Conservation (phyloP, 1,284 basidiomycete genomes). For the Cryptococcus sp. region DNA sequence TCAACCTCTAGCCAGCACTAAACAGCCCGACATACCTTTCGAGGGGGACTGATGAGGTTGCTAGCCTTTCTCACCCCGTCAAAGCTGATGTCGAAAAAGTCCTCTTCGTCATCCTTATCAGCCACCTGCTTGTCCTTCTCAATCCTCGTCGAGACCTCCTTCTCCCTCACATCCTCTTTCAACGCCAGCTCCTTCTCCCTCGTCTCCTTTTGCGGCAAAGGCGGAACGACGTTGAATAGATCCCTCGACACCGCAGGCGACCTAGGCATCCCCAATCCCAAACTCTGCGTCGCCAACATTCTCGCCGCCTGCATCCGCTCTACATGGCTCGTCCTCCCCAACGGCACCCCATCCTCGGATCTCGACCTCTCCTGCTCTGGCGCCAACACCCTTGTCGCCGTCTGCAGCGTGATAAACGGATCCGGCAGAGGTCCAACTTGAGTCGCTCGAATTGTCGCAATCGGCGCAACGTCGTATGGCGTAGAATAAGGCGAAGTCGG, state of each 20-base stretch:
- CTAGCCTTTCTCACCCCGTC: slow-evolving; percentile 25
- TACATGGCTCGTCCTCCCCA: slow-evolving; percentile 62
- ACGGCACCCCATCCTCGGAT: slow-evolving; percentile 60
- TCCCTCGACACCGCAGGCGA: slow-evolving; percentile 17
- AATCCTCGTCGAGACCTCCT: slow-evolving; percentile 7
- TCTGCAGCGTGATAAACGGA: slow-evolving; percentile 46
- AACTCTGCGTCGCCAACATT: slow-evolving; percentile 38
- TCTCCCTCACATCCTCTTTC: neutral
- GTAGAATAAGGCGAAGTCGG: slow-evolving; percentile 19
- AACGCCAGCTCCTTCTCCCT: slow-evolving; percentile 4
- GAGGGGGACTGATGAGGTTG: slow-evolving; percentile 30
- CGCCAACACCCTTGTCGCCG: slow-evolving; percentile 34
- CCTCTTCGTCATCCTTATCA: slow-evolving; percentile 10
- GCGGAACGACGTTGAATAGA: slow-evolving; percentile 3
- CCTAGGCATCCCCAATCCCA: slow-evolving; percentile 42
- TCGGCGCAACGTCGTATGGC: slow-evolving; percentile 8
- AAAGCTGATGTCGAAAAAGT: slow-evolving; percentile 17
- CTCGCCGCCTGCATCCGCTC: slow-evolving; percentile 43
- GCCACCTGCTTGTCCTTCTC: neutral
- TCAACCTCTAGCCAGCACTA: no score
- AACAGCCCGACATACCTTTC: no score
- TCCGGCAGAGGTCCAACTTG: slow-evolving; percentile 44
- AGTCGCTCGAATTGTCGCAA: slow-evolving; percentile 21
- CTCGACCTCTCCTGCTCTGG: slow-evolving; percentile 49
- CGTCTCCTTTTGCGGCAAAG: no score